These are phyloP conservation scores for Phaseolus coccineus DNA, from an alignment of 331 rosid genomes.

Conservation along the genomic window DNA sequence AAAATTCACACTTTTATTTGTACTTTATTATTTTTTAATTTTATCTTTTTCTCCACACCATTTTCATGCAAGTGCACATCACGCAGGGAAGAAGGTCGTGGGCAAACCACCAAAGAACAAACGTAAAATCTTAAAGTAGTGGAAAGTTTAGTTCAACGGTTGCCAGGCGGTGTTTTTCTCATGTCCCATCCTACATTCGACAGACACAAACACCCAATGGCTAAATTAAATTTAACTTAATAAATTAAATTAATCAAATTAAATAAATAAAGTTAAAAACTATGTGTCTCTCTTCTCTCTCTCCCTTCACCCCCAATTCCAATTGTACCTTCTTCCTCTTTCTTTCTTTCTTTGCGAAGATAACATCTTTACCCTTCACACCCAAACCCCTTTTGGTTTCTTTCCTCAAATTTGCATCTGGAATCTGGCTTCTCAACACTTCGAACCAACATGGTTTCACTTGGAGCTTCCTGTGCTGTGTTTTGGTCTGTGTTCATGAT, in stretches of 20 bases:
- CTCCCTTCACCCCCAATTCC: conserved; percentile 35
- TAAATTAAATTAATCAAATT: neutral
- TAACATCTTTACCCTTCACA: conserved; percentile 36
- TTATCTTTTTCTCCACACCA: too few species aligned
- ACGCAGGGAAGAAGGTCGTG: conserved; percentile 38
- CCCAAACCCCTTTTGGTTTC: conserved; percentile 14
- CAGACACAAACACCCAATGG: conserved; percentile 27
- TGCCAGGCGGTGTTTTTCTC: conserved; percentile 51
- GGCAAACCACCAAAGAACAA: conserved; percentile 13
- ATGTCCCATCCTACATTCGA: conserved; percentile 45
- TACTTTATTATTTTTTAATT: too few species aligned
- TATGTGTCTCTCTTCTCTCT: neutral
- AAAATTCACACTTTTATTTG: too few species aligned
- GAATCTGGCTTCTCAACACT: conserved; percentile 22
- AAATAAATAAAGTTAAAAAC: neutral
- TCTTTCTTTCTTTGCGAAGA: conserved; percentile 25
- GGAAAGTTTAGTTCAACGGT: conserved; percentile 48
- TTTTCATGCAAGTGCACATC: neutral
- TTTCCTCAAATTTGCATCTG: conserved; percentile 20
- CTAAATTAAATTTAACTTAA: neutral
- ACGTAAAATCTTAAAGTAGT: neutral
- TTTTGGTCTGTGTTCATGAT: conserved; percentile 50
- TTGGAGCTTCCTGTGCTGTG: conserved; percentile 42
- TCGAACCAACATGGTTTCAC: conserved; percentile 54
- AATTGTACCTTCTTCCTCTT: conserved; percentile 33